Base-by-base conservation (phyloP, 129 eudicot genomes). In the Scalesia atractyloides region DNA sequence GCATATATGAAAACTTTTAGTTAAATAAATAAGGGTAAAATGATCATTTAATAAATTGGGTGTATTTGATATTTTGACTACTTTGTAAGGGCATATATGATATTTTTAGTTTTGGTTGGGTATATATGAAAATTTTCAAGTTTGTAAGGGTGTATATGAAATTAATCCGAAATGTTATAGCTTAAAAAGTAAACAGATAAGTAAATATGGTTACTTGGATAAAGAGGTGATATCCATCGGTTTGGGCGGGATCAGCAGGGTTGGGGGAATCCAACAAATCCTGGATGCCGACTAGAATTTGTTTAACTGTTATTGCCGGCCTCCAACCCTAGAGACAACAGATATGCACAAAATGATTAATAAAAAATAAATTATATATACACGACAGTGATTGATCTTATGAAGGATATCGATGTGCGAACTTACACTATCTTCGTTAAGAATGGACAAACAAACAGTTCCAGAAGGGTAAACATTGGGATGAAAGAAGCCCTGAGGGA, bases 401-500 rank as follows among this genome's bases (percentile, higher is more conserved):
- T 13, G 33, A 36, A 66, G 9, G 69, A 53, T n/a, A n/a, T n/a
- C n/a, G 12, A 57, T 52, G 56, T 15, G 20, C 18, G 63, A 19
- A 84, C 91, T 88, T 75, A 92, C 97, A 75, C 91, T 84, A 65
- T 89, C 96, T 82, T 92, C 96, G 52, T 89, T 92, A 70, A 92
- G 93, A 64, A 92, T 92, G 20, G 97, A 91, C 37, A 92, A 73
- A 77, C 96, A 88, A 53, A 92, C 97, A 15, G 93, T 92, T 74
- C 96, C 96, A 48, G 97, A 92, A 11, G 96, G 97, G 77, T 92
- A 92, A 43, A 92, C 96, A 76, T 92, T 92, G 22, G 96, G 97
- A 80, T 92, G 97, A 74, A 92, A 92, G 79, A 92, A 92, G 11
- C 91, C 94, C 36, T 37, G 78, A 7, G 92, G 92, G 16, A 91